Evolutionary conservation across 202 grass and related monocot genomes (phyloP).

Genomic region (Panicum hallii): DNA sequence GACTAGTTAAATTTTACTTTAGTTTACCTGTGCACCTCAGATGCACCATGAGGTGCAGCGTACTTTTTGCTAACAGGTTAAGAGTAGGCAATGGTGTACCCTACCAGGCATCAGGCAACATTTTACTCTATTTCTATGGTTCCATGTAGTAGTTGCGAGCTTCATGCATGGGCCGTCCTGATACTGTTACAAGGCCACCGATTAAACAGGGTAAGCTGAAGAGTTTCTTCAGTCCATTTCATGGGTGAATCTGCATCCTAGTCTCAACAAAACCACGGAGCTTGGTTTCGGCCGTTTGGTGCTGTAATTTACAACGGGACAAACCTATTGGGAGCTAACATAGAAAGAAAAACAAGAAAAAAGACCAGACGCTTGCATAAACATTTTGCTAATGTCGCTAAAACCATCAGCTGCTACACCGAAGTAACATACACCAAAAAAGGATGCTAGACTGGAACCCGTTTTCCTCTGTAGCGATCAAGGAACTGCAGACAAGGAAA

Average conservation of each 20-base stretch:
- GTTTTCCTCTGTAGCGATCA: constrained; percentile 66
- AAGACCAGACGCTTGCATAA: constrained; percentile 17
- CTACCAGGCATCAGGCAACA: too few species aligned
- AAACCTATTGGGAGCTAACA: constrained; percentile 44
- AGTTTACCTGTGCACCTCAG: too few species aligned
- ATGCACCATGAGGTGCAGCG: too few species aligned
- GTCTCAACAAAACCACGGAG: constrained; percentile 10
- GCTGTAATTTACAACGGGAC: constrained; percentile 55
- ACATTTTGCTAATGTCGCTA: constrained; percentile 17
- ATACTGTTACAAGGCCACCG: too few species aligned
- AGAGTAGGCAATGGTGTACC: too few species aligned
- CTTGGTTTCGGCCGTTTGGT: background rate
- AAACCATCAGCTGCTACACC: constrained; percentile 33
- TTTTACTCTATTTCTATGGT: too few species aligned
- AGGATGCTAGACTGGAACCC: constrained; percentile 60
- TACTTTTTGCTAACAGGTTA: too few species aligned
- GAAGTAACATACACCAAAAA: background rate
- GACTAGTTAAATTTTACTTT: too few species aligned
- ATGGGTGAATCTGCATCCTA: constrained; percentile 16
- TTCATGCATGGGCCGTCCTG: too few species aligned
- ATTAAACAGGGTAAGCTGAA: background rate
- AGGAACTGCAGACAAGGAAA: constrained; percentile 61
- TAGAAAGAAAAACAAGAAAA: constrained; percentile 11
- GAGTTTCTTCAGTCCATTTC: constrained; percentile 37
- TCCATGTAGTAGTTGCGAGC: too few species aligned